These are phyloP conservation scores for Trichomonascaceae sp. DNA, from an alignment of 1,139 yeast species.

Conservation along the genomic window DNA sequence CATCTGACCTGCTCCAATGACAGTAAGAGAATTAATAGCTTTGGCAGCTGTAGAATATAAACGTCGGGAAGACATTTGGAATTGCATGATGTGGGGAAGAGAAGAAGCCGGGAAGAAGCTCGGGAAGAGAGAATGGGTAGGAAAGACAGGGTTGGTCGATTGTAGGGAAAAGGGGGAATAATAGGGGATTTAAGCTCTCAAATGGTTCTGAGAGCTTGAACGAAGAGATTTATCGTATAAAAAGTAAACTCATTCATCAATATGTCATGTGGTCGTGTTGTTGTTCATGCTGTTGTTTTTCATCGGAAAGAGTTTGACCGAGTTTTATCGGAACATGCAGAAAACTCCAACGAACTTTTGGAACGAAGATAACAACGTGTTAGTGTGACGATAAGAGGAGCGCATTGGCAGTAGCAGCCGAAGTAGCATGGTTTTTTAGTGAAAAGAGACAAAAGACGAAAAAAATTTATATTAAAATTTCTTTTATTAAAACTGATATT, in stretches of 20 bases:
- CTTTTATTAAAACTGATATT: too few relatives aligned
- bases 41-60: slow-evolving; percentile 7
- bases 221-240: not conserved
- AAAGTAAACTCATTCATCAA: too few relatives aligned
- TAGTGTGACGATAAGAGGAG: not conserved
- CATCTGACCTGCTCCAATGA: slow-evolving; percentile 16
- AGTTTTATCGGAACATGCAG: not conserved
- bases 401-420: too few relatives aligned
- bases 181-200: too few relatives aligned
- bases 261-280: too few relatives aligned
- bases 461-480: too few relatives aligned
- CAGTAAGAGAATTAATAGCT: slow-evolving; percentile 12
- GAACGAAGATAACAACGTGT: not conserved
- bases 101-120: not conserved
- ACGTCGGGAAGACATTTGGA: not conserved
- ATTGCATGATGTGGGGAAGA: not conserved
- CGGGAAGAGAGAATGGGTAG: slow-evolving; percentile 1
- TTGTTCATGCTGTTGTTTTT: not conserved
- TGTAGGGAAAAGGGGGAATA: not conserved
- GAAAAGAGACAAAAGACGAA: too few relatives aligned
- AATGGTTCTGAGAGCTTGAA: too few relatives aligned
- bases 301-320: not conserved
- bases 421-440: too few relatives aligned
- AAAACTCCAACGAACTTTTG: too few relatives aligned
- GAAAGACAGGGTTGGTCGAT: too few relatives aligned